These are phyloP conservation scores for Syzygium oleosum DNA, from an alignment of 345 rosid species.

Conservation along the genomic window DNA sequence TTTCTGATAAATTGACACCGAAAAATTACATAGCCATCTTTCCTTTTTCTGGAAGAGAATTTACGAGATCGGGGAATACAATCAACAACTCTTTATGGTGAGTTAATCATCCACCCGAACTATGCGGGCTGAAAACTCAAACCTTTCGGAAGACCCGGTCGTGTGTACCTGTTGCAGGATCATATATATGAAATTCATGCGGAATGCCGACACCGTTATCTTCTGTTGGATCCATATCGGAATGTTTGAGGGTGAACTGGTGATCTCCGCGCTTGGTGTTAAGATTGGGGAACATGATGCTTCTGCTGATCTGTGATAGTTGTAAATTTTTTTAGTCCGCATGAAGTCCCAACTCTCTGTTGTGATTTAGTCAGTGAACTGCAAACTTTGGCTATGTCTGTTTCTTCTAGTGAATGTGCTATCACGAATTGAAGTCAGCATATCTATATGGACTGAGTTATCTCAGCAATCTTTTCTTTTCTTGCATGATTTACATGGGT, in stretches of 20 bases:
- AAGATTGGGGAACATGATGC: neutral
- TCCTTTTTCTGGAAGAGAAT: neutral
- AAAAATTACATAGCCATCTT: neutral
- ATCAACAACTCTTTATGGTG: neutral
- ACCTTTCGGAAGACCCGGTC: neutral
- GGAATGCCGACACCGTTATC: neutral
- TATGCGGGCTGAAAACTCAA: neutral
- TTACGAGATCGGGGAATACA: neutral
- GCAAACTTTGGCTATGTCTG: neutral
- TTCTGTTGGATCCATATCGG: neutral
- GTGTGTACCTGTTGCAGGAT: neutral
- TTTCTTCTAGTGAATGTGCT: neutral
- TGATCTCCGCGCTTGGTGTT: neutral
- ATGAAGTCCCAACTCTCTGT: neutral
- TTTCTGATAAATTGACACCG: neutral
- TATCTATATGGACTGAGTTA: neutral
- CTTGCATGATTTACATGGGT: neutral
- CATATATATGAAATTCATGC: neutral
- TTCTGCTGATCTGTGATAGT: neutral
- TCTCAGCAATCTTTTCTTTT: neutral
- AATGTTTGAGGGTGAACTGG: neutral
- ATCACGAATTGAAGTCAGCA: too few species aligned
- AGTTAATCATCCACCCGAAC: neutral
- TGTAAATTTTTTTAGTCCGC: neutral
- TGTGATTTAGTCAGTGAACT: neutral